A percentile compares a stretch with the other conserved stretches of the same genome.
Conservation (phyloP, 2,329 filamentous ascomycete genomes). For the Niveomyces coronatus region DNA sequence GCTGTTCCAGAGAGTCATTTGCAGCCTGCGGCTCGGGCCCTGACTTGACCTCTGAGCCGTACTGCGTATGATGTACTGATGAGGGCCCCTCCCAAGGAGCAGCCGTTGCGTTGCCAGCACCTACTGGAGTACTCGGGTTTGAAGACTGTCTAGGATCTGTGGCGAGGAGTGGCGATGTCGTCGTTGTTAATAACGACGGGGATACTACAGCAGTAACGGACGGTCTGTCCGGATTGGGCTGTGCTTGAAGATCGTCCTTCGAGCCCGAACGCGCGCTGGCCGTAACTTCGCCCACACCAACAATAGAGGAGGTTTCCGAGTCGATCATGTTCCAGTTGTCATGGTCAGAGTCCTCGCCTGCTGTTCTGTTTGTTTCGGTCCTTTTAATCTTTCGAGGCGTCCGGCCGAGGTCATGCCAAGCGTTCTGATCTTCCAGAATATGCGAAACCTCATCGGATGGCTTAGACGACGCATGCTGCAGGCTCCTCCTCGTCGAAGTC, state of each 20-base stretch:
- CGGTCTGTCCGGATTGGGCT: not conserved
- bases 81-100: not conserved
- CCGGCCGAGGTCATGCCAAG: slow-evolving; percentile 38
- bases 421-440: slow-evolving; percentile 29
- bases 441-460: slow-evolving; percentile 20
- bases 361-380: slow-evolving; percentile 29
- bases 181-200: not conserved
- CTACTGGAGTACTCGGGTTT: too few relatives aligned
- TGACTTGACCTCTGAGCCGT: not conserved
- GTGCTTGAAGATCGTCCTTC: not conserved
- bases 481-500: too few relatives aligned
- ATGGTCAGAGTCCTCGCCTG: slow-evolving; percentile 11
- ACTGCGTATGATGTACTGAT: not conserved
- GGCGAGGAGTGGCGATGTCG: not conserved
- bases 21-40: not conserved
- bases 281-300: not conserved
- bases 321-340: slow-evolving; percentile 45
- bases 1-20: not conserved
- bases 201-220: not conserved
- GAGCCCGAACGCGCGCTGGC: too few relatives aligned
- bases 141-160: not conserved
- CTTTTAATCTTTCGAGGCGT: slow-evolving; percentile 22
- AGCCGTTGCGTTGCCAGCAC: not conserved
- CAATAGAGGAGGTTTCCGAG: slow-evolving; percentile 22
- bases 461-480: slow-evolving; percentile 11